Evolutionary conservation across 495 filamentous ascomycete genomes (phyloP).

Genomic region (Endocarpon pusillum): DNA sequence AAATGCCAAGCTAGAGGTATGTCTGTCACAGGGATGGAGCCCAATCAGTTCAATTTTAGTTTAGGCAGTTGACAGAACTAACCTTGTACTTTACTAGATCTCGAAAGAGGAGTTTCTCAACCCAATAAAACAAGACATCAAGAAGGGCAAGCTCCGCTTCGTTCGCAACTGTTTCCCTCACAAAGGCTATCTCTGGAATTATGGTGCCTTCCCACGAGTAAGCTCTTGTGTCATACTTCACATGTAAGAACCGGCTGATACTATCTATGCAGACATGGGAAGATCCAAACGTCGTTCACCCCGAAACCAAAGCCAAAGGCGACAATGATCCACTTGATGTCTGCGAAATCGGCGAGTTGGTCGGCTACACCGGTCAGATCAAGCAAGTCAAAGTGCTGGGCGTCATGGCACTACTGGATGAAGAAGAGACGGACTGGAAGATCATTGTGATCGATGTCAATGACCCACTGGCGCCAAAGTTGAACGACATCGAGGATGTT

Average conservation of each 20-base stretch:
- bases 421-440: conserved; percentile 99
- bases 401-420: conserved; percentile 97
- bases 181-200: conserved; percentile 99
- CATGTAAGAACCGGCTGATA: conserved; percentile 5
- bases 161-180: conserved; percentile 99
- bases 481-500: conserved; percentile 98
- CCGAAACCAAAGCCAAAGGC: conserved; percentile 98
- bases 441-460: conserved; percentile 98
- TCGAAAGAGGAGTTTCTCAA: conserved; percentile 94
- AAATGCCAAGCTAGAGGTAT: conserved; percentile 96
- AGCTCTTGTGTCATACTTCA: conserved; percentile 8
- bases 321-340: conserved; percentile 99
- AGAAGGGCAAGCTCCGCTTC: conserved; percentile 56
- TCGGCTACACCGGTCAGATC: conserved; percentile 85
- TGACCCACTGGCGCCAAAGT: conserved; percentile 87
- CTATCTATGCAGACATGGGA: conserved; percentile 69
- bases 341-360: conserved; percentile 97
- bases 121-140: conserved; percentile 70
- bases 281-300: conserved; percentile 86
- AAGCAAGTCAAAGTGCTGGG: conserved; percentile 99
- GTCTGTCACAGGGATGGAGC: conserved; percentile 5
- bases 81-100: conserved; percentile 48
- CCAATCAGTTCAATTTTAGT: not conserved
- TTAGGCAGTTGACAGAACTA: not conserved
- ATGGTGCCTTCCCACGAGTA: conserved; percentile 97